Evolutionary conservation across 2,329 filamentous ascomycete species (phyloP).

Genomic region (Leptographium wingfieldii): DNA sequence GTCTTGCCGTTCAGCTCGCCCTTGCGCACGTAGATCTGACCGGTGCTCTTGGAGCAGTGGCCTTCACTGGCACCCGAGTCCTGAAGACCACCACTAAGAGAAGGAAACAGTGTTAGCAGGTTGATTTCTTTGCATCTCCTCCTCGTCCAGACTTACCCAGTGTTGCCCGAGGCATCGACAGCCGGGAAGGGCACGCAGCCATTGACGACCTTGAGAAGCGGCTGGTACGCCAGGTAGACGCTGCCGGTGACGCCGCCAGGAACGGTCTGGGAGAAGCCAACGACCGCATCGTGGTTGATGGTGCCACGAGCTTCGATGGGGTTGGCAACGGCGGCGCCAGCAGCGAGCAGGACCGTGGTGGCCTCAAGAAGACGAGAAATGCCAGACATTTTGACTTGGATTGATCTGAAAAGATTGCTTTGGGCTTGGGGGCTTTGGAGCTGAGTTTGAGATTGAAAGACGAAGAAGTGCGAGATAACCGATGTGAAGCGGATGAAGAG

Average conservation of each 20-base stretch:
- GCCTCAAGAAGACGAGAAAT: constrained; percentile 4
- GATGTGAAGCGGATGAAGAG: too few relatives aligned
- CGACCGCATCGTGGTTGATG: constrained; percentile 24
- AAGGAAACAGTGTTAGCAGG: neutral
- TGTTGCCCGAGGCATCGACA: constrained; percentile 44
- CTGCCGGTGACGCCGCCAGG: constrained; percentile 30
- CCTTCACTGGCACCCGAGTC: constrained; percentile 18
- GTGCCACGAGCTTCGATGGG: constrained; percentile 14
- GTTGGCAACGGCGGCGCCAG: neutral
- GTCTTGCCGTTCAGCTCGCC: constrained; percentile 16
- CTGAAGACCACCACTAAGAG: constrained; percentile 21
- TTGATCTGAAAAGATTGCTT: too few relatives aligned
- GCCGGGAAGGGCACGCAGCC: constrained; percentile 52
- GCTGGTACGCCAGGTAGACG: constrained; percentile 43
- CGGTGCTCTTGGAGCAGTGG: constrained; percentile 21
- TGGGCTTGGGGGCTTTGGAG: too few relatives aligned
- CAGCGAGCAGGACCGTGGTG: neutral
- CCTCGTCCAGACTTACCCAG: constrained; percentile 25
- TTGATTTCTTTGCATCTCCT: neutral
- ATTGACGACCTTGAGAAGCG: constrained; percentile 39
- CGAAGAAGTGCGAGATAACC: too few relatives aligned
- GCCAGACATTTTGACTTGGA: neutral
- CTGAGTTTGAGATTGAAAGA: too few relatives aligned
- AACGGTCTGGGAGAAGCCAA: constrained; percentile 40
- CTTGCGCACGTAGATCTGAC: constrained; percentile 26